Evolutionary conservation across 495 filamentous ascomycete species (phyloP), one percentile per base, ranked within the genome.

Genomic region (Trichoderma orchidacearum): DNA sequence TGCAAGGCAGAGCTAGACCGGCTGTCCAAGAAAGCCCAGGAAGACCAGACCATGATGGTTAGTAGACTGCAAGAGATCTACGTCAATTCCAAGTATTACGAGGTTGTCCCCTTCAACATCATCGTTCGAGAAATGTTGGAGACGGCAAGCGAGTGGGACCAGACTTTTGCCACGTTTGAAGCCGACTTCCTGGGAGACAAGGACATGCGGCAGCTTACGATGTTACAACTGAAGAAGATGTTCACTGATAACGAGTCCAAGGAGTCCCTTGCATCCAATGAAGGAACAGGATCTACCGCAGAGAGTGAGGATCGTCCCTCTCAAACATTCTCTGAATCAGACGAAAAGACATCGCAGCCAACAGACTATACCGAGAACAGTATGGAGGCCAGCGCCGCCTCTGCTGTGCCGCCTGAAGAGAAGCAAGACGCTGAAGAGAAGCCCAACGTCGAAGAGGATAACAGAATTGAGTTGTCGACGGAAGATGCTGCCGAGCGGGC

Each of bases 121-220:
- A 88, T 90, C 30, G 78, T 96, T 38, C 80, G 92, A 64, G 84
- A 85, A 27, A 87, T 95, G 72, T 86, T 96, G 60, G 91, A 96
- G 65, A 95, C 89, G 61, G 90, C 91, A 8, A 83, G 88, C 7
- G 88, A 90, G 61, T 99, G 94, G 94, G 94, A 99, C 62, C 82
- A 80, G 23, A 80, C 79, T 3, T 99, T 99, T 68, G 80, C 82
- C 31, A 84, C 88, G 30, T 96, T 99, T 58, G 94, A 99, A 63
- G 82, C 82, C 53, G 87, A 91, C 60, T 99, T 93, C 69, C 90
- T 99, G 64, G 96, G 91, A 0, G 94, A 99, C 63, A 97, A 96
- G 62, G 94, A 99, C 71, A 96, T 99, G 59, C 81, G 90, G 58
- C 81, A 91, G 60, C 73, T 99, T 52, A 92, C 94, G 38, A 86